A percentile compares a stretch with the other conserved stretches of the same genome.
These are phyloP conservation scores for Candida ulmi DNA, from an alignment of 805 yeast genomes.

Conservation along the genomic window DNA sequence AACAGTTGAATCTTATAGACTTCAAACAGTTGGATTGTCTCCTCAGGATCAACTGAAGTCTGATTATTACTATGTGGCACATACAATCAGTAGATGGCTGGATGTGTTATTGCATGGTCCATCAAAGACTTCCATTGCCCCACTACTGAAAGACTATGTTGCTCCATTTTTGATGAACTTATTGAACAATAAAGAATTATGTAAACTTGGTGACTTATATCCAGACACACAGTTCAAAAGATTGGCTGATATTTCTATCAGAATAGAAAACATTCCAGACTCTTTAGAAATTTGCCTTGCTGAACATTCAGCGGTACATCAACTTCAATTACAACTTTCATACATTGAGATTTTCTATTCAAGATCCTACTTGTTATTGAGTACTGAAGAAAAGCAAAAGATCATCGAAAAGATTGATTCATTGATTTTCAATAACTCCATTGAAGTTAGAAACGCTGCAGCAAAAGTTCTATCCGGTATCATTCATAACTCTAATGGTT, in stretches of 20 bases:
- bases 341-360: constrained; percentile 69
- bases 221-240: constrained; percentile 43
- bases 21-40: constrained; percentile 25
- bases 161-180: constrained; percentile 66
- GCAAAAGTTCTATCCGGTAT: constrained; percentile 74
- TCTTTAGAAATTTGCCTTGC: constrained; percentile 37
- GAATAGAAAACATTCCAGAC: constrained; percentile 34
- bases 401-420: constrained; percentile 48
- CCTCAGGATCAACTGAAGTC: constrained; percentile 57
- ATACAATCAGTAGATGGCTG: constrained; percentile 61
- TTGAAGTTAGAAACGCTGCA: constrained; percentile 72
- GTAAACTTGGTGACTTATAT: constrained; percentile 58
- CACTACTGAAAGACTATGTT: constrained; percentile 44
- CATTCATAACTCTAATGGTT: constrained; percentile 46
- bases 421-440: constrained; percentile 54
- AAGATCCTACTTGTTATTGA: constrained; percentile 55
- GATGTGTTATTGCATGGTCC: constrained; percentile 48
- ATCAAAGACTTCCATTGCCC: constrained; percentile 46
- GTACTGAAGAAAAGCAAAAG: constrained; percentile 36
- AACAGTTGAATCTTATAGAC: constrained; percentile 36
- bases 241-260: constrained; percentile 43
- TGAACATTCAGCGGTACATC: constrained; percentile 46
- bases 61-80: constrained; percentile 55
- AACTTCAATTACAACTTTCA: constrained; percentile 58
- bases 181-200: constrained; percentile 70